A percentile compares a stretch with the other conserved stretches of the same genome.
These are phyloP conservation scores for Tillandsia leiboldiana DNA, from an alignment of 176 grass and related monocot species.

Conservation along the genomic window DNA sequence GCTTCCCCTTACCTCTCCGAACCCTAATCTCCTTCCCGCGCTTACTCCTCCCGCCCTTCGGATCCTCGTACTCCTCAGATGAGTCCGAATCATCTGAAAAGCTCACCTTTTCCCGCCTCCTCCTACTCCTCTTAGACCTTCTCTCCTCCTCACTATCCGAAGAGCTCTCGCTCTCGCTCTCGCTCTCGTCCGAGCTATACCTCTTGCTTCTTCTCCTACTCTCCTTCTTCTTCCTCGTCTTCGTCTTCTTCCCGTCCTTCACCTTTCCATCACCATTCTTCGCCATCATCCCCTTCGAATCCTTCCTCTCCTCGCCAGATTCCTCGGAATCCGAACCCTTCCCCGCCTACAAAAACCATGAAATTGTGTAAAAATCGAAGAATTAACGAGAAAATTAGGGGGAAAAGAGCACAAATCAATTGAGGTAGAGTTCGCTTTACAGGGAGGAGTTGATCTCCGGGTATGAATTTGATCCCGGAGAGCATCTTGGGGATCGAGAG, in stretches of 20 bases:
- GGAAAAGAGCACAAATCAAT: neutral
- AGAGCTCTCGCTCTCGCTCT: neutral
- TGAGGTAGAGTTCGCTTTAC: neutral
- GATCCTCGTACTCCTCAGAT: slow-evolving; percentile 1
- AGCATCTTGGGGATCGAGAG: neutral
- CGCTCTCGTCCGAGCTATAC: slow-evolving; percentile 16
- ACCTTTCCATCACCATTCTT: neutral
- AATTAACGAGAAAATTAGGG: neutral
- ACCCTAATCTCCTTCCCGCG: neutral
- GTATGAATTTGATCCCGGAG: slow-evolving; percentile 1
- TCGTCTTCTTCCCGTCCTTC: slow-evolving; percentile 18
- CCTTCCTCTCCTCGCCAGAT: slow-evolving; percentile 19
- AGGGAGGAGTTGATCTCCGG: neutral
- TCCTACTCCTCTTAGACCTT: slow-evolving; percentile 9
- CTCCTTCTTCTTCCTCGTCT: slow-evolving; percentile 27
- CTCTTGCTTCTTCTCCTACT: slow-evolving; percentile 13
- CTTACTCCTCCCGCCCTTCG: neutral
- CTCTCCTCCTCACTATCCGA: slow-evolving; percentile 18
- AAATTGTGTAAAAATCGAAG: neutral
- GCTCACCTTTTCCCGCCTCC: slow-evolving; percentile 21
- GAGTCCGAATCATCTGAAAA: slow-evolving; percentile 11
- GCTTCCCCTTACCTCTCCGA: slow-evolving; percentile 2
- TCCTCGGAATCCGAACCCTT: slow-evolving; percentile 34
- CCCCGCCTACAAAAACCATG: slow-evolving; percentile 11
- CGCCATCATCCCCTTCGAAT: neutral